Evolutionary conservation across 495 filamentous ascomycete species (phyloP), one percentile per base, ranked within the genome.

Genomic region (Penicillium odoratum): DNA sequence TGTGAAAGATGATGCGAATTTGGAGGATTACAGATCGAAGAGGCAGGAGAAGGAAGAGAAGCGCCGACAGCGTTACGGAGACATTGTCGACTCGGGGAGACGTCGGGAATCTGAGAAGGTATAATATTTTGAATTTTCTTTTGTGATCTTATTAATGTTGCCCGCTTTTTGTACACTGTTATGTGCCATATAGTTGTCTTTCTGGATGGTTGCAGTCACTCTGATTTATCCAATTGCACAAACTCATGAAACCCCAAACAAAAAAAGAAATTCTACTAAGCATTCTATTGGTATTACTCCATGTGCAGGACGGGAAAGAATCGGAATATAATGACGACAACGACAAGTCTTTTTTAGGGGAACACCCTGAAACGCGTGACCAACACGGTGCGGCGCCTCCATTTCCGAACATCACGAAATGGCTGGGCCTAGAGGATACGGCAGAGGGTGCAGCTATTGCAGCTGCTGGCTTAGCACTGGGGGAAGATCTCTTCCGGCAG

Each of bases 261-360:
- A 46, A 57, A 58, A 61, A 57, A 58, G 66, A 65, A 60, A 59
- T 60, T 60, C 60, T 73, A 71, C 76, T 78, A 71, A 78, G 69
- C 61, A 49, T 58, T 66, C 63, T 61, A 47, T 61, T 68, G 56
- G 66, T 67, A 56, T 61, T 70, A 67, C 54, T 69, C 64, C 65
- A 64, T 63, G 69, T 73, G 67, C 68, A 79, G 75, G 74, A 72
- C 64, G 69, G 59, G 63, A 59, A 58, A 53, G 61, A 29, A 58
- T 63, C 70, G 46, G 64, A 66, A 55, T 64, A 67, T 66, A 66
- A 68, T 51, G 63, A 74, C 58, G 63, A 74, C 53, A 51, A 63
- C 58, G 62, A 75, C 52, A 55, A 67, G 31, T 72, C 74, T 78
- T 81, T 80, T 78, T 78, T 82, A 81, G 76, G 63, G 58, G 69